Base-by-base conservation (phyloP, 257 asterid species). In the Salvia hispanica region DNA sequence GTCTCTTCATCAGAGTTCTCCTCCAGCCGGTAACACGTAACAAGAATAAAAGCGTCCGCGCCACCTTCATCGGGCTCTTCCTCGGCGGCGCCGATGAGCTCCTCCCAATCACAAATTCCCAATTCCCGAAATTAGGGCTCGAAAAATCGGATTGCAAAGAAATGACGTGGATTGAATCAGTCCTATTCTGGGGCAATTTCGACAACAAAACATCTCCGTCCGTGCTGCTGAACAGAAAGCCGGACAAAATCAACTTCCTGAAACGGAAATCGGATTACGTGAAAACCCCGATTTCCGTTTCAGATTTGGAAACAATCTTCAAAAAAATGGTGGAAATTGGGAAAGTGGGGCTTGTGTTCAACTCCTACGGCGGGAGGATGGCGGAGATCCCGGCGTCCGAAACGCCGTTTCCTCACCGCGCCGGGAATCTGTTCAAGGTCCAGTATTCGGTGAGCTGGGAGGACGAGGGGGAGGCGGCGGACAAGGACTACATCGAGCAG, bases 201-300 rank as follows among this genome's bases (percentile, higher is more conserved):
- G 86, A 76, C 53, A 72, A 74, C 40, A 52, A 46, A 1, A 81
- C 84, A 5, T 71, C 79, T 0, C 85, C 78, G 0, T 10, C 31
- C 0, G 82, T 64, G 1, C 37, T 88, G 5, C 78, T 79, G 0
- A 62, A n/a, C 13, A 43, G 89, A 65, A 25, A 4, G 1, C 83
- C 81, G 0, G 75, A 77, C 9, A 66, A 77, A 0, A 62, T 76
- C 13, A 72, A 52, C 11, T 79, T 80, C 76, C 25, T 85, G 48
- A 88, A 84, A 67, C 78, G 84, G 3, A 88, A 88, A 77, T 85
- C 92, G 6, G 95, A 88, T 65, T 86, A 84, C 57, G 84, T 88
- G 7, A 70, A 70, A 14, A 70, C 73, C 6, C 86, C 88, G n/a
- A 78, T 88, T 4, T n/a, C 81, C 47, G 12, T 64, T 13, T 57